Evolutionary conservation across 2,329 filamentous ascomycete species (phyloP), one percentile per base, ranked within the genome.

Genomic region (Chaetomiaceae sp.): DNA sequence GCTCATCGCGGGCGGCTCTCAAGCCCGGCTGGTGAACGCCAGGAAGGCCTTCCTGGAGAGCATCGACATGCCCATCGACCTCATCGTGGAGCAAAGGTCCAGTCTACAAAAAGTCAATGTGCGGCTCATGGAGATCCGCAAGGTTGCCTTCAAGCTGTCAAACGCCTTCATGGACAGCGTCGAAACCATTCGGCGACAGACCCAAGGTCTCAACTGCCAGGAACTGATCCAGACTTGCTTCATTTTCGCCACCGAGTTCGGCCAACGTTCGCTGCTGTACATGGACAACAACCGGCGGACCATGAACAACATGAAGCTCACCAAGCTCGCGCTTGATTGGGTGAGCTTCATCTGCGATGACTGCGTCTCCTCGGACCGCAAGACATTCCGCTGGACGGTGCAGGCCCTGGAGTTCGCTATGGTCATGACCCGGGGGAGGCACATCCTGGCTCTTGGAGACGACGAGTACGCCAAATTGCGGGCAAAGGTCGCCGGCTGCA

Each of bases 141-240:
- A 91, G 68, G 95, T 95, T 2, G 90, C 92, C 3, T 97, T 95
- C 76, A 96, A 95, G 70, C 79, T 99, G 39, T 96, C 91, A 47
- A 97, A 96, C 71, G 90, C 91, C 6, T 97, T 99, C 71, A 96
- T 99, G 90, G 92, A 97, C 70, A 96, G 91, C 67, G 94, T 99
- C 40, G 90, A 95, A 67, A 90, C 89, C 58, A 94, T 99, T 59
- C 82, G 91, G 59, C 85, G 84, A 61, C 92, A 99, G 70, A 91
- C 91, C 1, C 79, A 81, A 53, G 89, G 87, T 8, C 81, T 92
- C 59, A 87, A 94, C 60, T 96, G 92, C 67, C 91, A 96, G 64
- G 94, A 99, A 65, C 82, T 99, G 27, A 94, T 99, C 59, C 94
- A 99, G 70, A 95, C 91, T 5, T 99, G 92, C 71, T 99, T 97